phyloP scores from a whole-genome alignment of 176 grass and related monocot species.

The Oryza meyeriana region DNA sequence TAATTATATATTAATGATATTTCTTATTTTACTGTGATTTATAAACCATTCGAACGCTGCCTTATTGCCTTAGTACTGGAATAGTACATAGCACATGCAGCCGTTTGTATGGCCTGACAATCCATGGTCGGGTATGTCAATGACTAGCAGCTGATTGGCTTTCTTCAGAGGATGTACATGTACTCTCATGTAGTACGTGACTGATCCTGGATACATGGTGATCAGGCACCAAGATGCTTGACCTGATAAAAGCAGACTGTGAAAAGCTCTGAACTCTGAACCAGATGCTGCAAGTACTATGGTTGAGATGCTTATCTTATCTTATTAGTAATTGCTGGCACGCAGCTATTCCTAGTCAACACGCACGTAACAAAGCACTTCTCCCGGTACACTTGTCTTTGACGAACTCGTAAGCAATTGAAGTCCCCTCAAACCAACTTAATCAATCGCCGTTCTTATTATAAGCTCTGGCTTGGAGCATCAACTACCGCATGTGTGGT shows the following conservation, averaged over 20 bases:
- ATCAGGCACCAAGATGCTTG: neutral
- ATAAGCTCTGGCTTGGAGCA: neutral
- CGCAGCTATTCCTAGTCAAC: neutral
- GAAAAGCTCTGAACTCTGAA: neutral
- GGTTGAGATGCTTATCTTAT: neutral
- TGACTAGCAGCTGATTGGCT: neutral
- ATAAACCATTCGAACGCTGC: too few relatives aligned
- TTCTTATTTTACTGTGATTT: too few relatives aligned
- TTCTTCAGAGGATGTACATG: neutral
- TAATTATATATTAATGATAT: too few relatives aligned
- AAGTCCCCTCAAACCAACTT: neutral
- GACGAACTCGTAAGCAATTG: slow-evolving; percentile 16
- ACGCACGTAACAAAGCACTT: neutral
- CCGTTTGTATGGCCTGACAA: too few relatives aligned
- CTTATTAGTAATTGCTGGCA: neutral
- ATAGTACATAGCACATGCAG: neutral
- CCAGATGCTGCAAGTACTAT: neutral
- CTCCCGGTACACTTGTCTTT: slow-evolving; percentile 15
- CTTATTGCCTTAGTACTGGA: too few relatives aligned
- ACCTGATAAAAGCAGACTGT: neutral
- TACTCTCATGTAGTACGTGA: neutral
- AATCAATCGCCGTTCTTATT: neutral
- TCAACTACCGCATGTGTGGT: neutral
- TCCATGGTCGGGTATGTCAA: neutral
- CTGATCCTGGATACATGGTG: neutral